Base-by-base conservation (phyloP, 2,329 filamentous ascomycete genomes). In the Diplodia scrobiculata region DNA sequence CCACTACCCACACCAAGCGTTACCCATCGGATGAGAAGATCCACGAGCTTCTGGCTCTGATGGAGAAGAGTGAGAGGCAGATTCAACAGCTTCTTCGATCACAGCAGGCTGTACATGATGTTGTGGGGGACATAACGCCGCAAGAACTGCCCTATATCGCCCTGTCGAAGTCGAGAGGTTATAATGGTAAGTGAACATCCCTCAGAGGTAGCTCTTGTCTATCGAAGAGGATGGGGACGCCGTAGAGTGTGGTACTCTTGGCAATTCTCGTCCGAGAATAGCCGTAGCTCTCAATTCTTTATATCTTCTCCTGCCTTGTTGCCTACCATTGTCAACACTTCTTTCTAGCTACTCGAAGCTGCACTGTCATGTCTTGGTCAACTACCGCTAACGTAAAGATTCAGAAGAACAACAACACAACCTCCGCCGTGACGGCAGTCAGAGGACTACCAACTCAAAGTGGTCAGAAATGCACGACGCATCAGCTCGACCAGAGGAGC, bases 31-130 rank as follows among this genome's bases (percentile, higher is more conserved):
- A 36, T 10, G 38, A 51, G n/a, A 53, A 25, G 9, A 5, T 65
- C 3, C 11, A 5, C 7, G 63, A 65, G 14, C 41, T 65, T 32
- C 38, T 45, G 7, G 52, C 52, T 19, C 6, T 50, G 32, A 48
- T 65, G 52, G 53, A 65, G n/a, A 45, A 50, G 7, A 65, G 53
- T 27, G 38, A 65, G 41, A 65, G 25, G 34, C 63, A 65, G 32
- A 65, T 65, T n/a, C 52, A 65, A 19, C 51, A 65, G 21, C 62
- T 65, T n/a, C 21, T 32, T 25, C n/a, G 48, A 11, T 53, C 51
- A 6, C 63, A 65, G 5, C n/a, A 51, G 21, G 51, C 51, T 7
- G 52, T 65, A 27, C 38, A 36, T 6, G n/a, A 58, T 9, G 63
- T 52, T 10, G 29, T 65, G 29, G 21, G 50, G 5, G 29, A 25